Evolutionary conservation across 2,329 filamentous ascomycete genomes (phyloP).

Genomic region (Scedosporium aurantiacum): DNA sequence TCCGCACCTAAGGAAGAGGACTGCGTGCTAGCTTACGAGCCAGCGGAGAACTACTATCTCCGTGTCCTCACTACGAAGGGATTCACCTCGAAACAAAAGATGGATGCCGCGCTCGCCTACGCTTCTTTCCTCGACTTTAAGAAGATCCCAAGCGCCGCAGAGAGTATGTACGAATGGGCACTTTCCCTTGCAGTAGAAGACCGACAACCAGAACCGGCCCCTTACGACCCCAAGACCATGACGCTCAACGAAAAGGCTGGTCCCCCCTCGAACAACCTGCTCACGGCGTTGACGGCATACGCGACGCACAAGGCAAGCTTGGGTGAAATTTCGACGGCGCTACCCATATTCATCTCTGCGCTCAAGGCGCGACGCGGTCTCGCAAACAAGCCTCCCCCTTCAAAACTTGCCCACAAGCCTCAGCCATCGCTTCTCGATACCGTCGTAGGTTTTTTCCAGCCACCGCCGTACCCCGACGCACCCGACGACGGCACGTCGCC

Average conservation of each 20-base stretch:
- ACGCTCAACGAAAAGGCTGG: conserved; percentile 50
- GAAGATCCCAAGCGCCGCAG: conserved; percentile 50
- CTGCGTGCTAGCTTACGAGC: conserved; percentile 56
- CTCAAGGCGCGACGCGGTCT: conserved; percentile 64
- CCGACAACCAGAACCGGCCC: conserved; percentile 26
- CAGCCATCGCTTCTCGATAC: conserved; percentile 5
- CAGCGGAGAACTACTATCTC: conserved; percentile 69
- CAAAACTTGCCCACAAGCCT: conserved; percentile 4
- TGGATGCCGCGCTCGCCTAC: conserved; percentile 74
- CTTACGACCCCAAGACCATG: conserved; percentile 50
- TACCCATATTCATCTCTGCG: conserved; percentile 78
- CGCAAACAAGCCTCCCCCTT: conserved; percentile 23
- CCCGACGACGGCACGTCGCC: conserved; percentile 59
- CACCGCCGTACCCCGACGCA: conserved; percentile 58
- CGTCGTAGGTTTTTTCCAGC: conserved; percentile 18
- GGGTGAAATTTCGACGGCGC: conserved; percentile 54
- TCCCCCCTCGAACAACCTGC: conserved; percentile 59
- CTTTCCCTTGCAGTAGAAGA: conserved; percentile 60
- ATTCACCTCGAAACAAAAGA: conserved; percentile 64
- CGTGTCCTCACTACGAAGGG: conserved; percentile 72
- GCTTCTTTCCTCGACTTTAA: conserved; percentile 80
- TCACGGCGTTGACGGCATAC: conserved; percentile 64
- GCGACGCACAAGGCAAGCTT: conserved; percentile 66
- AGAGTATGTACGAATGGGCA: conserved; percentile 64
- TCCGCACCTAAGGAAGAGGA: conserved; percentile 63